A percentile compares a stretch with the other conserved stretches of the same genome.
These are phyloP conservation scores for Arxiozyma slooffiae DNA, from an alignment of 1,139 yeast species.

Conservation along the genomic window DNA sequence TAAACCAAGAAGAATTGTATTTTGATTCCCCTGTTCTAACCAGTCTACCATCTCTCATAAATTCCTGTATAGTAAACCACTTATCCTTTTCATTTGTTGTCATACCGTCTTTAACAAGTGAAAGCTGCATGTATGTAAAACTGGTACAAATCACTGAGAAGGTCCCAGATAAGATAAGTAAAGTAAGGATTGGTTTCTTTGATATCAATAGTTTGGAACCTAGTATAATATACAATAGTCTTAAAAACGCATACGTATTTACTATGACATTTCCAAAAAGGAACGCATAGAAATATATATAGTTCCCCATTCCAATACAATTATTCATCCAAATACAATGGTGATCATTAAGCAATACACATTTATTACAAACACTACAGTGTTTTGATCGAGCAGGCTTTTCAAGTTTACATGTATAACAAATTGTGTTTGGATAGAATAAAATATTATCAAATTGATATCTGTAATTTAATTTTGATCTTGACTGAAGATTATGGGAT, in stretches of 20 bases:
- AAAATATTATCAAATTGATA: conserved; percentile 49
- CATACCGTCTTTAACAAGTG: conserved; percentile 63
- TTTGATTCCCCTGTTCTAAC: conserved; percentile 9
- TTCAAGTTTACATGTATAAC: conserved; percentile 50
- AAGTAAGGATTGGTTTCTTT: conserved; percentile 14
- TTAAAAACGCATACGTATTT: conserved; percentile 49
- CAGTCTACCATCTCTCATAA: conserved; percentile 42
- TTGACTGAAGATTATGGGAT: conserved; percentile 2
- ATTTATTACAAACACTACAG: conserved; percentile 61
- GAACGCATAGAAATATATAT: conserved; percentile 58
- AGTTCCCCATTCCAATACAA: conserved; percentile 75
- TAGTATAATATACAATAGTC: conserved; percentile 11
- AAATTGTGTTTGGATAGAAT: conserved; percentile 36
- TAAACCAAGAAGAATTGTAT: not conserved
- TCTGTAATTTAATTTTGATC: conserved; percentile 12
- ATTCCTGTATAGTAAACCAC: conserved; percentile 66
- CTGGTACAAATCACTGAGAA: conserved; percentile 45
- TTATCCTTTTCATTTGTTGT: conserved; percentile 86
- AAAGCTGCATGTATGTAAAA: conserved; percentile 53
- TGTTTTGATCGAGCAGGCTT: conserved; percentile 90
- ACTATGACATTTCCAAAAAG: conserved; percentile 42
- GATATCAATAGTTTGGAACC: conserved; percentile 2
- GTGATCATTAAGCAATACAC: conserved; percentile 70
- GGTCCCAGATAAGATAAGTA: conserved; percentile 38
- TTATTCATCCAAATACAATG: conserved; percentile 95